These are phyloP conservation scores for Aureobasidium sp. DNA, from an alignment of 2,329 filamentous ascomycete genomes.

Conservation along the genomic window DNA sequence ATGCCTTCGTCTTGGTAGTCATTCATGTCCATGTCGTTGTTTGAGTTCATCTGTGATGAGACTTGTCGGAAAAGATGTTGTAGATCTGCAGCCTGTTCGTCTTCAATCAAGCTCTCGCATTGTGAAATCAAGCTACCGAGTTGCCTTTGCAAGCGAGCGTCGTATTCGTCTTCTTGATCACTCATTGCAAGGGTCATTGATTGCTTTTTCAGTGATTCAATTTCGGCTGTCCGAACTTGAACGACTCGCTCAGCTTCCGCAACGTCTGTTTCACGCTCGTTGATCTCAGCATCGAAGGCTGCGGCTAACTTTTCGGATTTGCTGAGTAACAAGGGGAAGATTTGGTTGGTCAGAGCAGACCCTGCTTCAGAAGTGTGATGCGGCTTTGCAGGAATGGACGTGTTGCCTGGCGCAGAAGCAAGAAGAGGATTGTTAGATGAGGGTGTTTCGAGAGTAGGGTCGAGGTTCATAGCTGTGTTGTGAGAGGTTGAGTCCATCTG, in stretches of 20 bases:
- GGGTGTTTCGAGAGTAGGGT: background rate
- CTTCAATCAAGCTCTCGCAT: conserved; percentile 36
- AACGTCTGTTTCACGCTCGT: conserved; percentile 57
- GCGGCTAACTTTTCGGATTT: conserved; percentile 38
- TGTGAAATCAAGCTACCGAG: conserved; percentile 29
- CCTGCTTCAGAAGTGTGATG: conserved; percentile 40
- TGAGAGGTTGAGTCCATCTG: conserved; percentile 20
- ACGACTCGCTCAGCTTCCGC: conserved; percentile 42
- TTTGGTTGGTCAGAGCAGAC: conserved; percentile 55
- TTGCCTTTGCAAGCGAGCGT: conserved; percentile 31
- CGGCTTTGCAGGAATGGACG: conserved; percentile 20
- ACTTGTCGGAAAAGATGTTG: conserved; percentile 24
- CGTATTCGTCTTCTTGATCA: conserved; percentile 26
- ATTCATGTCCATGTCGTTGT: conserved; percentile 15
- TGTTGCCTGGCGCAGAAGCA: background rate
- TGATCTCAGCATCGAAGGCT: conserved; percentile 65
- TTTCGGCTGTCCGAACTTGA: conserved; percentile 59
- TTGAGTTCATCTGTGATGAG: background rate
- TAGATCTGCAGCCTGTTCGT: conserved; percentile 37
- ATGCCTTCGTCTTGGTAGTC: conserved; percentile 39
- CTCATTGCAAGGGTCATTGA: conserved; percentile 51
- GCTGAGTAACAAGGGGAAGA: conserved; percentile 48
- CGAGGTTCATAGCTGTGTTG: background rate
- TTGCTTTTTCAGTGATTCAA: conserved; percentile 49
- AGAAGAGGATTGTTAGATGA: background rate